Evolutionary conservation across 768 basidiomycete species (phyloP).

Genomic region (Mrakia hoshinonis): DNA sequence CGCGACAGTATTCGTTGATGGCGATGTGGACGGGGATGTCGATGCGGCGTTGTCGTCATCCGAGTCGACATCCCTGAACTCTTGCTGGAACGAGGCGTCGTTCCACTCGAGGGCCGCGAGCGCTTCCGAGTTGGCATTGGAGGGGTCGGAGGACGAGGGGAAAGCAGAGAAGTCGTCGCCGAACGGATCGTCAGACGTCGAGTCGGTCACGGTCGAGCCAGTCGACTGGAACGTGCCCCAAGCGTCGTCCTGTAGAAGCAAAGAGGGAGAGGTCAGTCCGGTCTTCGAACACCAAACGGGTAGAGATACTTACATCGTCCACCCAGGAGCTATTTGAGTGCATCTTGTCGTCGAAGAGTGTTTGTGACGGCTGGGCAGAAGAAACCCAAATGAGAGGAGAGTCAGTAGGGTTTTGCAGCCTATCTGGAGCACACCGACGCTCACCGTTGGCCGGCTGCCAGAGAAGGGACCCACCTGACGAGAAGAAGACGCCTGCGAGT

Average conservation of each 20-base stretch:
- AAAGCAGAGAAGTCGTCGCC: conserved; percentile 35
- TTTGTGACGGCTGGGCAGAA: background rate
- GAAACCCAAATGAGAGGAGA: conserved; percentile 1
- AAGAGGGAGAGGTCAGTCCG: background rate
- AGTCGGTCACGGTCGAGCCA: conserved; percentile 28
- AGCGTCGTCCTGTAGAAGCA: conserved; percentile 35
- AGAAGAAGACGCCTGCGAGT: background rate
- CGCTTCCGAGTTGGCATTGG: conserved; percentile 26
- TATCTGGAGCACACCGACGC: conserved; percentile 30
- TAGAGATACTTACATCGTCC: conserved; percentile 33
- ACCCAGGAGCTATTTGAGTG: conserved; percentile 19
- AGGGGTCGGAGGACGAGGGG: background rate
- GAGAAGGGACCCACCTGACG: conserved; percentile 1
- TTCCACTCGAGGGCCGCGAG: conserved; percentile 40
- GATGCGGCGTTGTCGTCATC: conserved; percentile 29
- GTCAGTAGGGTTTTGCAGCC: conserved; percentile 26
- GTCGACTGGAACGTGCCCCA: conserved; percentile 39
- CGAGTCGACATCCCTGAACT: conserved; percentile 32
- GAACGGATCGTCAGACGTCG: conserved; percentile 35
- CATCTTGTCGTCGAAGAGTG: background rate
- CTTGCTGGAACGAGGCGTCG: conserved; percentile 35
- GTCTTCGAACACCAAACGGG: background rate
- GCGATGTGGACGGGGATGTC: background rate
- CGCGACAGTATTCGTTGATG: background rate
- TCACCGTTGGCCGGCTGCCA: conserved; percentile 24